Conservation (phyloP, 2,329 filamentous ascomycete species). For the Daldinia sp. region DNA sequence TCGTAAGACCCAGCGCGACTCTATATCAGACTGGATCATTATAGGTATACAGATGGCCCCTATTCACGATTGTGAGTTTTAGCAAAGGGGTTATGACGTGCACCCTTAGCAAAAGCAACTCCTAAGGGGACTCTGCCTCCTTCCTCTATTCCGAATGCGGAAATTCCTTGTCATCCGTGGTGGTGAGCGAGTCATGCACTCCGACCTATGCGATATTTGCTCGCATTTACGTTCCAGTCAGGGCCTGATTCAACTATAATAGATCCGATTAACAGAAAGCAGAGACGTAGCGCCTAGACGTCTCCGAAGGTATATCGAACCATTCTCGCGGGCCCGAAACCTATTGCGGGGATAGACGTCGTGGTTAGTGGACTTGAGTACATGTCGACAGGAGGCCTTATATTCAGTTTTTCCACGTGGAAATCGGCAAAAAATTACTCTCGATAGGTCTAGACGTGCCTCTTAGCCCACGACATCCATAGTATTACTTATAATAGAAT, state of each 20-base stretch:
- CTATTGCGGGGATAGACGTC: not conserved
- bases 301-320: not conserved
- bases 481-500: not conserved
- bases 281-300: not conserved
- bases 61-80: not conserved
- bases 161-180: not conserved
- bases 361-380: not conserved
- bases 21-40: too few species aligned
- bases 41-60: not conserved
- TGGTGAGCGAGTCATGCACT: conserved; percentile 4
- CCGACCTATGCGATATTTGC: not conserved
- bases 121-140: not conserved
- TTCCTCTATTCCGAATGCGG: not conserved
- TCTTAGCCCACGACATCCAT: not conserved
- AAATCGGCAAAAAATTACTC: not conserved
- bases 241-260: not conserved
- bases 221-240: not conserved
- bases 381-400: not conserved
- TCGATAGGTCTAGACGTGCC: not conserved
- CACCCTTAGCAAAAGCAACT: not conserved
- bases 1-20: too few species aligned
- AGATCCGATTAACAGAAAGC: not conserved
- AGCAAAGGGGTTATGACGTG: not conserved
- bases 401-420: not conserved
- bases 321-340: not conserved